These are phyloP conservation scores for Ascoidea tarda DNA, from an alignment of 805 yeast species.

Conservation along the genomic window DNA sequence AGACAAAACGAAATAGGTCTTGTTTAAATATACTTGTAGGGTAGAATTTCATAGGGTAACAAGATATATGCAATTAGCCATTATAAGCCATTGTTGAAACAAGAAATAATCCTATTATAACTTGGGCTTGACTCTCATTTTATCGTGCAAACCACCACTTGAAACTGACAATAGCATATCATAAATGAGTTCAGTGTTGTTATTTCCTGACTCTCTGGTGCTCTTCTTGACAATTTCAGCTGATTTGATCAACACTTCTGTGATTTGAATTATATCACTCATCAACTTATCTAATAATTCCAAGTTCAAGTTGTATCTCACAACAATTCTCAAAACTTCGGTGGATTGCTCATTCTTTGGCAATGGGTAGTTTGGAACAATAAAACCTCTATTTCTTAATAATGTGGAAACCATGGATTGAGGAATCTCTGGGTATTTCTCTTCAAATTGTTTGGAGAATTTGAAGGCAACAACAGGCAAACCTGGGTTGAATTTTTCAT, in stretches of 20 bases:
- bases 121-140: not conserved
- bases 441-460: constrained; percentile 41
- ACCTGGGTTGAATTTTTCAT: constrained; percentile 49
- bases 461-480: constrained; percentile 85
- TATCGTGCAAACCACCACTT: constrained; percentile 25
- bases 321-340: constrained; percentile 79
- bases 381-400: constrained; percentile 71
- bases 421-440: constrained; percentile 65
- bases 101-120: not conserved
- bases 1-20: too few relatives aligned
- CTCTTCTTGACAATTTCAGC: constrained; percentile 18
- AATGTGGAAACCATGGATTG: constrained; percentile 62
- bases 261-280: constrained; percentile 39
- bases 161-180: constrained; percentile 39
- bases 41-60: too few relatives aligned
- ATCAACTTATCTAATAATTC: constrained; percentile 49
- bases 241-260: constrained; percentile 38
- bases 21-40: too few relatives aligned
- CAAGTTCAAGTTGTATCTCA: constrained; percentile 51
- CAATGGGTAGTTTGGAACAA: constrained; percentile 78
- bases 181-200: constrained; percentile 22
- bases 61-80: too few relatives aligned
- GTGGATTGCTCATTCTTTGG: constrained; percentile 42
- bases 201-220: constrained; percentile 12
- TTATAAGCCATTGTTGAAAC: too few relatives aligned